Evolutionary conservation across 2,329 filamentous ascomycete genomes (phyloP), one percentile per base, ranked within the genome.

Genomic region (Penicillium sp.): DNA sequence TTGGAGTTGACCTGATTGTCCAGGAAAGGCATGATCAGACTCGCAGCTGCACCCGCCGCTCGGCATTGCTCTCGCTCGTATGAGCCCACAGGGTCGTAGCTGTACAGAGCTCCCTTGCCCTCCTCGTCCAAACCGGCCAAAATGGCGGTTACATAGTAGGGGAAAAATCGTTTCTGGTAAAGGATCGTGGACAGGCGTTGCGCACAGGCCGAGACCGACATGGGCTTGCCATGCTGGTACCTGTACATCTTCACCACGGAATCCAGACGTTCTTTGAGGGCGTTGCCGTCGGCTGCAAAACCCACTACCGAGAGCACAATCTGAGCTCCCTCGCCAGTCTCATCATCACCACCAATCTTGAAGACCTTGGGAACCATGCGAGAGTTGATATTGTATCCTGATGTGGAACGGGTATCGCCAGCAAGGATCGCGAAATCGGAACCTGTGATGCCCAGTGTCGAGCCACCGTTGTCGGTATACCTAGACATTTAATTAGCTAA

Each of bases 1-100:
- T 96, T 98, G 77, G 91, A 91, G 74, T 97, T 97, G 75, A 98
- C 93, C 72, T 98, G 94, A 69, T 98, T 98, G 70, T 98, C 93
- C 62, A 98, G 73, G 77, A 98, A 98, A 1, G 93, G 93, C 87
- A 96, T 98, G 71, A 98, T 98, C 68, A 98, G 73, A 60, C 87
- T 93, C 38, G 88, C 85, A 14, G 90, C 90, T 10, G 93, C 90
- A 58, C 93, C 93, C 28, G 87, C 93, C 23, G 93, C 90, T 52
- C 91, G 83, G 73, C 90, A 96, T 73, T 94, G 87, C 73, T 98
- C 93, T 53, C 93, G 78, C 77, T 98, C 93, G 72, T 97, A 98
- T 65, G 87, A 94, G 56, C 93, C 93, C 28, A 98, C 93, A 1
- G 93, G 93, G 64, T 98, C 93, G 73, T 98, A 98, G 51, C 86